Base-by-base conservation (phyloP, 176 grass and related monocot genomes). In the Aegilops umbellulata region DNA sequence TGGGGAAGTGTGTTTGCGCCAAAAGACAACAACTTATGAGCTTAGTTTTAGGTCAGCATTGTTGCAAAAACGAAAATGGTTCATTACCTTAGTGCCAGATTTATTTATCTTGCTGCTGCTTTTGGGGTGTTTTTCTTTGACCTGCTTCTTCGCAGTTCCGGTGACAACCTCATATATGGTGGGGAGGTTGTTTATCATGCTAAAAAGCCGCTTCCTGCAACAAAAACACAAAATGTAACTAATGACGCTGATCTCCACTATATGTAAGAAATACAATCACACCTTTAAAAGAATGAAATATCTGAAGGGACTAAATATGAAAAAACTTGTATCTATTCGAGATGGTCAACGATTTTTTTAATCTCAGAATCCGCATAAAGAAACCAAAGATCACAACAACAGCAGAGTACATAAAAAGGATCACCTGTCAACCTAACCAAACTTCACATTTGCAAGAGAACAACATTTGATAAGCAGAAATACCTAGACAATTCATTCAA, bases 101-200 rank as follows among this genome's bases (percentile, higher is more conserved):
- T 97, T 97, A 51, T 82, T 95, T 83, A 65, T 98, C 86, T 94
- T 98, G 89, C 64, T 93, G 89, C 81, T 89, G 81, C 81, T 95
- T 83, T 94, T 94, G 2, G 91, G 84, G 55, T 46, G 85, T 85
- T 95, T 98, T 16, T 98, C 95, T 87, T 98, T 98, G 5, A 86
- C 81, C 41, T 91, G 93, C 75, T 98, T 98, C 89, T 95, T 98
- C 0, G 74, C 83, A 68, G 85, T 91, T 73, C 95, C 95, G 2
- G 95, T 98, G 60, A 98, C 95, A 86, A 98, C 91, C 82, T 98
- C 95, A 89, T 95, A 98, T 83, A 98, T 95, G 4, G 93, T 98
- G 31, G 95, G 93, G 78, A 98, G 95, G 82, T 89, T 92, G 82
- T 98, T 98, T 65, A 98, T 94, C 95, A 98, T 98, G 68, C 68